Conservation (phyloP, 2,329 filamentous ascomycete species). For the Balansia obtecta region DNA sequence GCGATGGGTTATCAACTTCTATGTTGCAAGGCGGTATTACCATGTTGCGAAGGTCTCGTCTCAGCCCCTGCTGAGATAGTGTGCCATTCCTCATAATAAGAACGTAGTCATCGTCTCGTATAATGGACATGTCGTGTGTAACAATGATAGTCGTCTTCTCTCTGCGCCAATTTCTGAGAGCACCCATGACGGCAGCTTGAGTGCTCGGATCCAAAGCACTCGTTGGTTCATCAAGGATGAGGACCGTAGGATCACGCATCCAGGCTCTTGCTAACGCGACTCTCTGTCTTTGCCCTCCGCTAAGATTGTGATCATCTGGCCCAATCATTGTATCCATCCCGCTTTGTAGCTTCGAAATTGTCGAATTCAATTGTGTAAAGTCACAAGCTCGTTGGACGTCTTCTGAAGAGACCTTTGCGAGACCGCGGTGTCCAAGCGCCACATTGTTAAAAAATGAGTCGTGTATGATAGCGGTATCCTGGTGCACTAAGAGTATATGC, state of each 20-base stretch:
- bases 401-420: conserved; percentile 32
- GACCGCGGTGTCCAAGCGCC: conserved; percentile 49
- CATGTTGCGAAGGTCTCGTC: neutral
- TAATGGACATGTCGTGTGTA: conserved; percentile 77
- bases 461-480: conserved; percentile 69
- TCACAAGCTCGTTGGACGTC: conserved; percentile 51
- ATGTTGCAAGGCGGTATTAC: neutral
- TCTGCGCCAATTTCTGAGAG: conserved; percentile 63
- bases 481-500: conserved; percentile 72
- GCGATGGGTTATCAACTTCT: neutral
- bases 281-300: conserved; percentile 75
- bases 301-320: conserved; percentile 55
- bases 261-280: conserved; percentile 69
- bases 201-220: conserved; percentile 72
- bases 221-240: conserved; percentile 82
- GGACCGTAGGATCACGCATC: conserved; percentile 62
- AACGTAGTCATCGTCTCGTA: conserved; percentile 59
- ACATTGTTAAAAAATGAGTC: conserved; percentile 72
- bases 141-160: conserved; percentile 86
- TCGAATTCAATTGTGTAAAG: conserved; percentile 56
- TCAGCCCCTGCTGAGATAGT: conserved; percentile 53
- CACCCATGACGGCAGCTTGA: conserved; percentile 55
- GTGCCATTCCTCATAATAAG: conserved; percentile 63
- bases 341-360: conserved; percentile 52
- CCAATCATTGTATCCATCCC: conserved; percentile 65